Evolutionary conservation across 352 stramenopile species (phyloP).

Genomic region (Pythium guiyangense): DNA sequence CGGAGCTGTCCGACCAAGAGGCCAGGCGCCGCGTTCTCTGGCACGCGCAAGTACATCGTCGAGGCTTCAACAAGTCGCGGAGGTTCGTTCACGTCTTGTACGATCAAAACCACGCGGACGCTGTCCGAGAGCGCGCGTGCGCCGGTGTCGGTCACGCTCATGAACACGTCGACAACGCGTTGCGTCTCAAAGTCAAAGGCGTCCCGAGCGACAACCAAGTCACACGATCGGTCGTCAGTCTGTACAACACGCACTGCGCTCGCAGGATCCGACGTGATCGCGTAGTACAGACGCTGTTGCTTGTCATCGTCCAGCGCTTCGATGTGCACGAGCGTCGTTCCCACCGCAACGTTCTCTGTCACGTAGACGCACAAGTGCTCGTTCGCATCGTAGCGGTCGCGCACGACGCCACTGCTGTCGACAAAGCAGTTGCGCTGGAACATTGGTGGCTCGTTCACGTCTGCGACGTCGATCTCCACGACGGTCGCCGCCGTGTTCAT

Average conservation of each 20-base stretch:
- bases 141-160: constrained; percentile 48
- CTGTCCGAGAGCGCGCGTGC: constrained; percentile 33
- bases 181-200: constrained; percentile 42
- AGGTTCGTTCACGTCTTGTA: constrained; percentile 43
- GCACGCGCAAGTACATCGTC: constrained; percentile 18
- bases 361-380: constrained; percentile 40
- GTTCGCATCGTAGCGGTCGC: constrained; percentile 39
- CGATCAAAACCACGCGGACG: constrained; percentile 38
- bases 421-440: constrained; percentile 51
- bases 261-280: constrained; percentile 8
- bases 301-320: constrained; percentile 31
- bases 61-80: constrained; percentile 28
- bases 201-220: constrained; percentile 24
- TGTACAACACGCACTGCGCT: constrained; percentile 29
- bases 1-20: constrained; percentile 27
- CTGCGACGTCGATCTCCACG: constrained; percentile 28
- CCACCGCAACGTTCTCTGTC: constrained; percentile 24
- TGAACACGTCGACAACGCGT: constrained; percentile 25
- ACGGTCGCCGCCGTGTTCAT: constrained; percentile 9
- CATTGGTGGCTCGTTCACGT: constrained; percentile 41
- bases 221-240: constrained; percentile 28
- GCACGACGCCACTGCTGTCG: constrained; percentile 19
- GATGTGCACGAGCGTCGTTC: constrained; percentile 21
- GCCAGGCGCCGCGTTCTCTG: constrained; percentile 26
- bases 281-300: constrained; percentile 41